Percentiles rank a stretch among this genome's conserved stretches.
These are phyloP conservation scores for Pleurotus eryngii DNA, from an alignment of 768 basidiomycete species.

Conservation along the genomic window DNA sequence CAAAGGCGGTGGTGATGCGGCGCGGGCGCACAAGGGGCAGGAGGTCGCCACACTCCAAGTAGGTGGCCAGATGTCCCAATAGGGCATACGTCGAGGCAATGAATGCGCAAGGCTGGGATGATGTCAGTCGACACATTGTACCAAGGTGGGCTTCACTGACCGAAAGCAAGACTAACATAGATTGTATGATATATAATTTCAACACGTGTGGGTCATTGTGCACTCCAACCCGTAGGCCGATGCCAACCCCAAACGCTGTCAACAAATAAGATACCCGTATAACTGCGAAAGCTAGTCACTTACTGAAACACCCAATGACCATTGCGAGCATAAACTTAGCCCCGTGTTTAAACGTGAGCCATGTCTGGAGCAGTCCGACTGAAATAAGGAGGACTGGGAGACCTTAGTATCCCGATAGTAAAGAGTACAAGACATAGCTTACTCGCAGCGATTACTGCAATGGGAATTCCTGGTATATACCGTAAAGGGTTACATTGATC, in stretches of 20 bases:
- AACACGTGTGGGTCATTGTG: not conserved
- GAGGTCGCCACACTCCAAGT: conserved; percentile 34
- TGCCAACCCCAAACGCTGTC: not conserved
- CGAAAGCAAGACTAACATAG: not conserved
- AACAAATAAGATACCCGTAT: not conserved
- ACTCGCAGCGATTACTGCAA: conserved; percentile 37
- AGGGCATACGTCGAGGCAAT: conserved; percentile 53
- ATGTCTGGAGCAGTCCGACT: conserved; percentile 30
- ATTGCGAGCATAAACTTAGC: conserved; percentile 39
- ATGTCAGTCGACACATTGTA: not conserved
- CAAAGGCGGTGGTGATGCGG: conserved; percentile 43
- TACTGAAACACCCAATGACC: conserved; percentile 39
- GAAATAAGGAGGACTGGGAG: conserved; percentile 15
- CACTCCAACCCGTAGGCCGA: not conserved
- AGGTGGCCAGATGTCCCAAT: conserved; percentile 44
- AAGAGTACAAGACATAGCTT: conserved; percentile 6
- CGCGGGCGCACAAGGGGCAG: conserved; percentile 32
- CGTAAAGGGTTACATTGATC: conserved; percentile 36
- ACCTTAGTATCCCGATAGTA: not conserved
- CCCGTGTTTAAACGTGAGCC: conserved; percentile 25
- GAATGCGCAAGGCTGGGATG: conserved; percentile 53
- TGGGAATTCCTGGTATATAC: conserved; percentile 39
- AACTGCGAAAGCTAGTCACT: conserved; percentile 11
- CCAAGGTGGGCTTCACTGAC: not conserved
- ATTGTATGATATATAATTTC: not conserved